Conservation (phyloP, 192 early-diverging fungal species). For the Rhizophagus clarus region DNA sequence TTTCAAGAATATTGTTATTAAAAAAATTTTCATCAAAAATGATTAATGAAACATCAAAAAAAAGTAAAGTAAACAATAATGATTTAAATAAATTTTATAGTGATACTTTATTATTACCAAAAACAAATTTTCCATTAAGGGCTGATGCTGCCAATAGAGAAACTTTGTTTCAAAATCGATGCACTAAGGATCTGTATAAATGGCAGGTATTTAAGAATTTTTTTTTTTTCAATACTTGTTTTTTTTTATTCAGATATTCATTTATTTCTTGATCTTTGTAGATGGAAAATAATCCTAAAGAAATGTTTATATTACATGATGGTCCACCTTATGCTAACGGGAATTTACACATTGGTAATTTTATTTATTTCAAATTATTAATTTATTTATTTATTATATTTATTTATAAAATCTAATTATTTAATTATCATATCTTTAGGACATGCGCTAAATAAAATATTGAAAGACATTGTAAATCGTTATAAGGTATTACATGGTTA, state of each 20-base stretch:
- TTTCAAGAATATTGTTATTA: too few species aligned
- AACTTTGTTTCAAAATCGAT: conserved; percentile 59
- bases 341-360: conserved; percentile 56
- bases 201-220: conserved; percentile 62
- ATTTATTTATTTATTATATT: neutral
- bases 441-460: conserved; percentile 81
- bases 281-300: conserved; percentile 65
- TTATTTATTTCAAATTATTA: neutral
- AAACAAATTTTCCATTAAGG: conserved; percentile 69
- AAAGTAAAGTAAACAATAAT: neutral
- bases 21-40: too few species aligned
- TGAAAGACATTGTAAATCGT: conserved; percentile 79
- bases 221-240: neutral
- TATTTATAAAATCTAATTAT: neutral
- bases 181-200: conserved; percentile 64
- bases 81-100: conserved; percentile 34
- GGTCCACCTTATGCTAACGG: conserved; percentile 86
- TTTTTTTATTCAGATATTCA: neutral
- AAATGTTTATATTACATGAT: conserved; percentile 77
- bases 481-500: conserved; percentile 71
- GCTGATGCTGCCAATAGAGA: conserved; percentile 66
- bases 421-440: conserved; percentile 31
- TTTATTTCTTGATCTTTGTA: conserved; percentile 20
- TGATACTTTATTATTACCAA: conserved; percentile 69
- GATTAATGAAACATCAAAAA: neutral